Evolutionary conservation across 2,329 filamentous ascomycete genomes (phyloP), one percentile per base, ranked within the genome.

Genomic region (Neonectria coccinea): DNA sequence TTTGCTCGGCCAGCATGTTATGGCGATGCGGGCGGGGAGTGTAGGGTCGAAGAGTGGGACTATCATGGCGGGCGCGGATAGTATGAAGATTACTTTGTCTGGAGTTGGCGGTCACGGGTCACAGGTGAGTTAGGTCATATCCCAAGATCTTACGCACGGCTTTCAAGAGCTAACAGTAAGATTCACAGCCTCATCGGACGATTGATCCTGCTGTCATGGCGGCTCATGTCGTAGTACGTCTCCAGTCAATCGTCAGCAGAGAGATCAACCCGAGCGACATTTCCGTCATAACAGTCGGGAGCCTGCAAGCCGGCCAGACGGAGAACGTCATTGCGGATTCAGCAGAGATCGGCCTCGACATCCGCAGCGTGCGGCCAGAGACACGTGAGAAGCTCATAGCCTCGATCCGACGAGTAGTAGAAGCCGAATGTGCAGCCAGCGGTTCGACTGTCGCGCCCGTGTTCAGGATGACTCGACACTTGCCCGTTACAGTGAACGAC

Each of bases 371-470:
- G 6, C 70, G 71, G 0, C 60, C 66, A 0, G 73, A 74, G 0
- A 77, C 77, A 0, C 75, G 82, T 0, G 72, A 78, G 10, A 74
- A 72, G 2, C 70, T 85, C 0, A 54, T 80, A 10, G 69, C 69
- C 1, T 70, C 78, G 0, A 80, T 85, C 12, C 70, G 73, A 57
- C 71, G 79, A 1, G 80, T 85, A 12, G 80, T 90, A 0, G 76
- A 83, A 12, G 84, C 85, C 0, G 88, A 91, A 67, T 84, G 83
- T 25, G 62, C 75, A 5, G 88, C 87, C 0, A 79, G 79, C 5
- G 83, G 83, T 2, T 80, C 80, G 0, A 76, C 5, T 4, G 22
- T 16, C 4, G 53, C 20, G 4, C 53, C 53, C 25, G 41, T 56
- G 9, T 45, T 56, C 53, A 45, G 25, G 10, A 29, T 31, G 53